A percentile compares a stretch with the other conserved stretches of the same genome.
Evolutionary conservation across 2,329 filamentous ascomycete species (phyloP).

Genomic region (Tolypocladium paradoxum): DNA sequence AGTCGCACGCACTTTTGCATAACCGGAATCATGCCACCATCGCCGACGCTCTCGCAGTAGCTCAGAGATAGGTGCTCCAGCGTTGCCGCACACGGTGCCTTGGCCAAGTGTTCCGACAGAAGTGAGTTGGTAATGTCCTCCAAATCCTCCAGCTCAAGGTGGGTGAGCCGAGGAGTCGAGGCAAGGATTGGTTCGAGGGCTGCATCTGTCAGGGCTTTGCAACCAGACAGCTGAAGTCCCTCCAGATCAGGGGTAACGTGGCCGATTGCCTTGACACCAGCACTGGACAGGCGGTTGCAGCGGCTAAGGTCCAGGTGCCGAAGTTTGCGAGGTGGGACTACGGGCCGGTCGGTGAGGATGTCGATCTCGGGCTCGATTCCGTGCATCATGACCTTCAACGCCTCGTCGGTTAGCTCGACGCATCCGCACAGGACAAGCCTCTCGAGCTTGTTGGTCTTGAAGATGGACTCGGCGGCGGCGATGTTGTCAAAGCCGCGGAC

Average conservation of each 20-base stretch:
- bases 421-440: slow-evolving; percentile 75
- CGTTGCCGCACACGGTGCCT: slow-evolving; percentile 58
- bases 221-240: slow-evolving; percentile 73
- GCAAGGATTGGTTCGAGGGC: slow-evolving; percentile 63
- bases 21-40: slow-evolving; percentile 72
- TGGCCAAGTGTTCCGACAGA: slow-evolving; percentile 61
- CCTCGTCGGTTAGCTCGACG: slow-evolving; percentile 63
- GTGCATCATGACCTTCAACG: slow-evolving; percentile 63
- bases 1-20: slow-evolving; percentile 65
- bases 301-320: slow-evolving; percentile 79
- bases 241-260: slow-evolving; percentile 69
- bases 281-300: slow-evolving; percentile 63
- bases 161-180: slow-evolving; percentile 66
- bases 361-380: slow-evolving; percentile 71
- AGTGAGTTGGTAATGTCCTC: slow-evolving; percentile 64
- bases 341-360: slow-evolving; percentile 62
- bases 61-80: slow-evolving; percentile 79
- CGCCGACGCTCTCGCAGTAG: slow-evolving; percentile 79
- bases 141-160: slow-evolving; percentile 84
- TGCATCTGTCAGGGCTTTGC: slow-evolving; percentile 60
- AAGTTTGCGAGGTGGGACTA: slow-evolving; percentile 67
- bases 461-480: slow-evolving; percentile 63
- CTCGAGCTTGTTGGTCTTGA: slow-evolving; percentile 71
- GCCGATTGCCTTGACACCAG: slow-evolving; percentile 59
- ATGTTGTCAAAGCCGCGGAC: slow-evolving; percentile 67